Conservation (phyloP, 345 rosid genomes). For the Draba incana region DNA sequence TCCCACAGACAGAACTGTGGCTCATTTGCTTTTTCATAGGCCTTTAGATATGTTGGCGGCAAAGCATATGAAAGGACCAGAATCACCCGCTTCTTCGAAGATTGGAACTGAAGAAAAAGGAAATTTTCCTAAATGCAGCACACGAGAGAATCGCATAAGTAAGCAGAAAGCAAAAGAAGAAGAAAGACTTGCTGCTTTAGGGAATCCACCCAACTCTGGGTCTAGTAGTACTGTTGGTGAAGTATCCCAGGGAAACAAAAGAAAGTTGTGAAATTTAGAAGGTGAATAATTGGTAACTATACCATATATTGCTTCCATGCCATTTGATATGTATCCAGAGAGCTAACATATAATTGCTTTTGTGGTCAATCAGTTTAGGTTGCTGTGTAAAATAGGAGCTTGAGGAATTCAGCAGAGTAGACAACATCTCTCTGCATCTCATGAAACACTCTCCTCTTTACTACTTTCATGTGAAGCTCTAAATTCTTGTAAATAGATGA, state of each 20-base stretch:
- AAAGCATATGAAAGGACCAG: slow-evolving; percentile 58
- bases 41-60: slow-evolving; percentile 50
- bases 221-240: slow-evolving; percentile 47
- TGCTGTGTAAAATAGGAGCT: slow-evolving; percentile 30
- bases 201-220: slow-evolving; percentile 48
- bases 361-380: slow-evolving; percentile 44
- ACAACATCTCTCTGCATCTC: slow-evolving; percentile 19
- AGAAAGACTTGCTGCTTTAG: slow-evolving; percentile 42
- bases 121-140: slow-evolving; percentile 38
- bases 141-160: slow-evolving; percentile 36
- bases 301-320: too few relatives aligned
- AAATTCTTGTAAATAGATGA: slow-evolving; percentile 35
- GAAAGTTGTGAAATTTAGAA: slow-evolving; percentile 25
- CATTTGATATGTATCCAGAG: not conserved
- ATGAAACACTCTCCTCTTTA: slow-evolving; percentile 25
- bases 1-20: slow-evolving; percentile 83
- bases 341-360: slow-evolving; percentile 29
- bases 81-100: slow-evolving; percentile 59
- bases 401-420: slow-evolving; percentile 30
- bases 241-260: slow-evolving; percentile 41
- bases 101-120: slow-evolving; percentile 43
- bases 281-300: slow-evolving; percentile 48
- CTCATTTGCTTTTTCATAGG: slow-evolving; percentile 86
- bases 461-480: slow-evolving; percentile 33
- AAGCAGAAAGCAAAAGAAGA: slow-evolving; percentile 44